Evolutionary conservation across 2,329 filamentous ascomycete species (phyloP).

Genomic region (Chaetothyriales sp.): DNA sequence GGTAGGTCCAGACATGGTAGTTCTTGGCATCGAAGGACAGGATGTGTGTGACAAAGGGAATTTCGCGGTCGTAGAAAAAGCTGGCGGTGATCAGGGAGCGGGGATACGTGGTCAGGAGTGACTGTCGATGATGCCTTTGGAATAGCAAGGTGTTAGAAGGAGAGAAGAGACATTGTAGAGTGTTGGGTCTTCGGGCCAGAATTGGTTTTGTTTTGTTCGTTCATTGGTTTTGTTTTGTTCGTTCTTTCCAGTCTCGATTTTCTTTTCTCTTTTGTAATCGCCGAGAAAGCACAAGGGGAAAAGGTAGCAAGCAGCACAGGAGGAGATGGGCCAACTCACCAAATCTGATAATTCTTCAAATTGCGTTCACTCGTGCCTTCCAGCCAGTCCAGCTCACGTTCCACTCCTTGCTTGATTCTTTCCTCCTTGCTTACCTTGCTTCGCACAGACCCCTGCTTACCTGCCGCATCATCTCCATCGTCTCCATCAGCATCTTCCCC

Average conservation of each 20-base stretch:
- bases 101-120: slow-evolving; percentile 41
- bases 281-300: background rate
- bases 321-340: slow-evolving; percentile 31
- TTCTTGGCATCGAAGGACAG: slow-evolving; percentile 83
- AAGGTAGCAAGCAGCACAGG: background rate
- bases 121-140: slow-evolving; percentile 44
- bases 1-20: slow-evolving; percentile 96
- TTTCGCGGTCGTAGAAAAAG: slow-evolving; percentile 50
- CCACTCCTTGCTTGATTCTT: slow-evolving; percentile 39
- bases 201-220: background rate
- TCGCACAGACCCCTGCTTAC: slow-evolving; percentile 26
- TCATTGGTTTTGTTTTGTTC: too few species aligned
- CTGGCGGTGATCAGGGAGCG: slow-evolving; percentile 12
- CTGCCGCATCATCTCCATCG: background rate
- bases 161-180: background rate
- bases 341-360: slow-evolving; percentile 98
- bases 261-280: background rate
- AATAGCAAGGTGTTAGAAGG: background rate
- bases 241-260: background rate
- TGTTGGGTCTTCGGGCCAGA: too few species aligned
- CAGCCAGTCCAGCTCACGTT: slow-evolving; percentile 63
- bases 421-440: slow-evolving; percentile 26
- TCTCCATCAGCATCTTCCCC: background rate
- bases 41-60: slow-evolving; percentile 64
- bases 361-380: slow-evolving; percentile 69